These are phyloP conservation scores for Patellifolia procumbens DNA, from an alignment of 179 eudicot genomes.

Conservation along the genomic window DNA sequence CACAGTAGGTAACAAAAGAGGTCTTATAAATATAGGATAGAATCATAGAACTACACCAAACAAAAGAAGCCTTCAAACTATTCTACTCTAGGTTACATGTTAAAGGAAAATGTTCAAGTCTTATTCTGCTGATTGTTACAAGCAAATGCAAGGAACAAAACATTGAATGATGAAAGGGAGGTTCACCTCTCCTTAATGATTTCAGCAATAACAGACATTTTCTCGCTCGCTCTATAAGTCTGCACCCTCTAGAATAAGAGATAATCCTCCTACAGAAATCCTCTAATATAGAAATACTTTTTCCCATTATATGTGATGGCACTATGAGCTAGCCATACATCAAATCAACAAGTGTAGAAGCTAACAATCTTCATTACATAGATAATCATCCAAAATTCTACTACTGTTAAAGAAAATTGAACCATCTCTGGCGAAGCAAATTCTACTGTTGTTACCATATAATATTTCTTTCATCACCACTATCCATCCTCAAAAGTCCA, in stretches of 20 bases:
- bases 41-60: no score
- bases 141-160: no score
- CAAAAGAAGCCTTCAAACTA: no score
- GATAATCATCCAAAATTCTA: not conserved
- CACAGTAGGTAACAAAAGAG: no score
- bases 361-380: no score
- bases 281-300: not conserved
- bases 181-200: not conserved
- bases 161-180: not conserved
- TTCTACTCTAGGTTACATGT: no score
- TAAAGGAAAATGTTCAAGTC: no score
- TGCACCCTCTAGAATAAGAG: not conserved
- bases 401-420: not conserved
- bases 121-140: no score
- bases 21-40: no score
- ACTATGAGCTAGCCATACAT: not conserved
- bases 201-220: no score
- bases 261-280: not conserved
- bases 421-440: not conserved
- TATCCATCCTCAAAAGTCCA: not conserved
- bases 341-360: no score
- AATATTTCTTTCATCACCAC: not conserved
- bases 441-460: not conserved
- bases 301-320: not conserved
- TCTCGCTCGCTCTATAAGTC: not conserved